Conservation (phyloP, 495 filamentous ascomycete species). For the Aspergillus steynii region DNA sequence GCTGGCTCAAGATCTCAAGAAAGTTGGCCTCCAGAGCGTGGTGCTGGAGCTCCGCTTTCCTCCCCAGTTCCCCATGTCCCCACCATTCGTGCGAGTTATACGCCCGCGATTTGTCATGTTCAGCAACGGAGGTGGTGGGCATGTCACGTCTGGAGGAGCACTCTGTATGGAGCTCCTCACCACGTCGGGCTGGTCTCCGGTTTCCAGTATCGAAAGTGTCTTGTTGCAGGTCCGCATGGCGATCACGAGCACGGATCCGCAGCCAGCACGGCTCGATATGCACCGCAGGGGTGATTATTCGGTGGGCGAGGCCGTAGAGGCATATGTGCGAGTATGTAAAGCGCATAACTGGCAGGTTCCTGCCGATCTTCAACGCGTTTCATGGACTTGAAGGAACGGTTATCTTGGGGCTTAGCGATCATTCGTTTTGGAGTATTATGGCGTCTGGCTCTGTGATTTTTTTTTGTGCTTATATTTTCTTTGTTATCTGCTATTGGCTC, state of each 20-base stretch:
- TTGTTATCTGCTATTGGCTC: not conserved
- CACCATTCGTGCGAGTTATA: constrained; percentile 85
- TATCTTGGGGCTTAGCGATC: not conserved
- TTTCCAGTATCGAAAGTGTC: constrained; percentile 73
- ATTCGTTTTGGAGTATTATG: not conserved
- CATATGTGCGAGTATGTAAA: constrained; percentile 66
- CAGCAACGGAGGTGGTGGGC: constrained; percentile 73
- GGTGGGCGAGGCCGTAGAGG: constrained; percentile 69
- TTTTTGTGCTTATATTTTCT: not conserved
- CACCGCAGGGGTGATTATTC: constrained; percentile 54
- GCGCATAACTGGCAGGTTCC: constrained; percentile 59
- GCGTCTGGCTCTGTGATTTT: not conserved
- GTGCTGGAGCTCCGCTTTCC: constrained; percentile 83
- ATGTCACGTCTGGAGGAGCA: constrained; percentile 84
- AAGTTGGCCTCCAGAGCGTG: constrained; percentile 58
- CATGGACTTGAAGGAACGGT: constrained; percentile 15
- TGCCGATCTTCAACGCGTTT: constrained; percentile 25
- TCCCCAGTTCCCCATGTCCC: constrained; percentile 69
- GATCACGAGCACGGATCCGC: constrained; percentile 64
- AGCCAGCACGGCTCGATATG: constrained; percentile 64
- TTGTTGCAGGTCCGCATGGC: constrained; percentile 82
- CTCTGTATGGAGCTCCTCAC: constrained; percentile 94
- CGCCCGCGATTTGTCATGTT: constrained; percentile 77
- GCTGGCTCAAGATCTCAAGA: constrained; percentile 74
- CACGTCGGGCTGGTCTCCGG: constrained; percentile 76